Base-by-base conservation (phyloP, 2,329 filamentous ascomycete genomes). In the Orbilia javanica region DNA sequence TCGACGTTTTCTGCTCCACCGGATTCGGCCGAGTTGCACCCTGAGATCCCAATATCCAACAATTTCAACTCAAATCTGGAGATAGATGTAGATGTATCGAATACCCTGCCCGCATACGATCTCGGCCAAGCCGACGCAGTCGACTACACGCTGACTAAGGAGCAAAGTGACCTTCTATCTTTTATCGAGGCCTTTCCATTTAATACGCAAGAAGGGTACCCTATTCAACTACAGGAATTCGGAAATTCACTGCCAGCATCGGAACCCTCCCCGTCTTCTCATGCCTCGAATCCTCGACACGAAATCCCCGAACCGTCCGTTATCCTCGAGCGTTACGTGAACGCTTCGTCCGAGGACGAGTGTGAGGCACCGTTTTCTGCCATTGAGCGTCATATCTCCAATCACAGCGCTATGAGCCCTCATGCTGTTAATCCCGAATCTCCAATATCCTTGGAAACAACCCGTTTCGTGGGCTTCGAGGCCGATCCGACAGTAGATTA, bases 261-360 rank as follows among this genome's bases (percentile, higher is more conserved):
- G 7, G 72, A 70, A 42, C 44, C 67, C 11, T 68, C 67, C 39
- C 67, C 74, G 22, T 46, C 67, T 6, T 65, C 55, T 10, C 34
- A 50, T 27, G 46, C 46, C 25, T 50, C 46, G 46, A 22, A 44
- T 50, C 42, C 34, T 29, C 52, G 46, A 53, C 62, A 20, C 8
- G 48, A 66, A 22, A 25, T 55, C 48, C 62, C 62, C 4, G 67
- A 71, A 39, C 42, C 48, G 39, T 78, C 74, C 15, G 74, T 72
- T 3, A 78, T 78, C n/a, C 42, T 78, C 5, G 39, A 78, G 20
- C 52, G 74, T 50, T 78, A 78, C 67, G 67, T 78, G 13, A 72
- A 68, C 11, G 66, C 74, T 13, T 71, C 67, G 6, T 78, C 67
- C 3, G 74, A 78, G 20, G 74, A 78, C 74, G 74, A 78, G 27